A percentile compares a stretch with the other conserved stretches of the same genome.
Conservation (phyloP, 352 stramenopile genomes). For the Stephanocyclus meneghinianus region DNA sequence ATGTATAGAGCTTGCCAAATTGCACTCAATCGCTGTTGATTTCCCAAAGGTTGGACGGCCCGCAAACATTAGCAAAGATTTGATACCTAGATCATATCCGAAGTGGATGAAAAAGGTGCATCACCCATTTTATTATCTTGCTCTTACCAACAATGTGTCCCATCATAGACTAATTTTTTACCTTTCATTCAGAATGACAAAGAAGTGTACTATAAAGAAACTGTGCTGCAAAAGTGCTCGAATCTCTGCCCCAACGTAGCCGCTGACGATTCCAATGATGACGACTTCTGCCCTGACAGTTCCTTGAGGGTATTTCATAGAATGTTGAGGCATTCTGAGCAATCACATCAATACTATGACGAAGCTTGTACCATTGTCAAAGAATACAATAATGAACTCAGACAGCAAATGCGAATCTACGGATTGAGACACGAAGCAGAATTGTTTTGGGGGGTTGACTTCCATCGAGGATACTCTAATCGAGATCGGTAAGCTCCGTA, state of each 20-base stretch:
- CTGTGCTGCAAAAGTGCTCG: conserved; percentile 4
- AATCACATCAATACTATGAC: conserved; percentile 1
- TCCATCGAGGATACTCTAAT: conserved; percentile 7
- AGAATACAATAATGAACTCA: background rate
- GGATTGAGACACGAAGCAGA: background rate
- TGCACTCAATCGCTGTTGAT: conserved; percentile 35
- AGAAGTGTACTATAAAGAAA: background rate
- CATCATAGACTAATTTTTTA: background rate
- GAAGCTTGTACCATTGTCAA: background rate
- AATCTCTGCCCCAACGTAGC: background rate
- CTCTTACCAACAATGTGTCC: background rate
- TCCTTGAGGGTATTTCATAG: background rate
- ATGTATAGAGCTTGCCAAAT: conserved; percentile 21
- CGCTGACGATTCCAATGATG: background rate
- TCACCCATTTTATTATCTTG: background rate
- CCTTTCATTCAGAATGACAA: background rate
- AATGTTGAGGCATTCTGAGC: background rate
- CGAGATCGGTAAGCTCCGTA: background rate
- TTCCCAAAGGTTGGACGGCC: conserved; percentile 31
- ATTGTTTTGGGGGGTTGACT: conserved; percentile 8
- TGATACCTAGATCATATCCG: conserved; percentile 1
- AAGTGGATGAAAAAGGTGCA: conserved; percentile 12
- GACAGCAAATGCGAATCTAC: background rate
- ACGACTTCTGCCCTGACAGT: background rate
- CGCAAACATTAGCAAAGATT: background rate